Base-by-base conservation (phyloP, 1,139 yeast species). In the Arxiozyma bovina region DNA sequence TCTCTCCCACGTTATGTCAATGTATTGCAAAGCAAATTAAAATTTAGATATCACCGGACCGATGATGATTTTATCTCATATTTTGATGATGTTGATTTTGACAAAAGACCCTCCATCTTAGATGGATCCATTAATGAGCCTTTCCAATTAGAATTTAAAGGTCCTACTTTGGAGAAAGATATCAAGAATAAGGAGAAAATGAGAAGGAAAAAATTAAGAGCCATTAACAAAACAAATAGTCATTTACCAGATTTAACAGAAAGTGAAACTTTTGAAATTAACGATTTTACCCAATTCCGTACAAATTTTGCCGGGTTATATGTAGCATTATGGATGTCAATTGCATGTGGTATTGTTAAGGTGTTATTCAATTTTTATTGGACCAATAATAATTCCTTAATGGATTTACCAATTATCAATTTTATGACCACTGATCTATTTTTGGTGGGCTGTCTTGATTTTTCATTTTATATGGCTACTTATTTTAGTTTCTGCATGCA, bases 251-350 rank as follows among this genome's bases (percentile, higher is more conserved):
- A 42, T 42, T 42, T 42, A 49, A 49, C 41, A 30, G 27, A 42
- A 15, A 42, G 45, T 42, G 27, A 42, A 20, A 27, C 42, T 15
- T 17, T 49, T 8, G 47, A 43, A 22, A 42, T 27, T 20, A 27
- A 49, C 7, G 41, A 42, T 18, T 30, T 34, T 20, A 30, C 42
- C 9, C 34, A 43, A 15, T 15, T 27, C 46, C 30, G 42, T 47
- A 48, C 66, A 7, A 60, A 66, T 63, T 85, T 82, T 64, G 80
- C 77, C 59, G 94, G 93, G 1, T 73, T 85, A 47, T 86, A 80
- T 63, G 80, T 85, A 15, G 74, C 85, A 53, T 80, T 82, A 58
- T 86, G 94, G 94, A 70, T 85, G 54, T 78, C 79, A 2, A 78
- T 83, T 9, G 83, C 78, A 9, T 77, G 84, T 11, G 50, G 54